phyloP scores from a whole-genome alignment of 2,329 filamentous ascomycete genomes.

The Fusarium sp. region DNA sequence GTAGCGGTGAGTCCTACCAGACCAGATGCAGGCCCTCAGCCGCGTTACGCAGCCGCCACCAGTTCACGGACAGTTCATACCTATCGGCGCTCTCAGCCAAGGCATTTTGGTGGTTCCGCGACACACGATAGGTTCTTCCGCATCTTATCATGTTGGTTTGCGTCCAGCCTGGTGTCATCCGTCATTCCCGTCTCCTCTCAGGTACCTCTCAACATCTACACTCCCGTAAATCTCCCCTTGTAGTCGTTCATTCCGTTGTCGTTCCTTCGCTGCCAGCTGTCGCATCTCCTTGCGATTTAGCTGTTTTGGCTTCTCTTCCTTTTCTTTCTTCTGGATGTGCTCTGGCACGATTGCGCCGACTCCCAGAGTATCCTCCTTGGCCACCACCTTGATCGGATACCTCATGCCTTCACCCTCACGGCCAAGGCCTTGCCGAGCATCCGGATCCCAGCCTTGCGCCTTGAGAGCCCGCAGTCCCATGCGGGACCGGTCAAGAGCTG shows the following conservation, averaged over 20 bases:
- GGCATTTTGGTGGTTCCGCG: not conserved
- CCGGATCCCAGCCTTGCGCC: conserved; percentile 79
- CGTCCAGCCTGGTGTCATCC: conserved; percentile 16
- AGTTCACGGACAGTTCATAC: not conserved
- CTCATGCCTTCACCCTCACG: conserved; percentile 76
- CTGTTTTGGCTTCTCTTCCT: conserved; percentile 58
- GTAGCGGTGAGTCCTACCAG: conserved; percentile 7
- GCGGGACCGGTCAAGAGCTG: conserved; percentile 74
- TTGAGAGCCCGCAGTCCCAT: conserved; percentile 76
- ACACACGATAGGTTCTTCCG: not conserved
- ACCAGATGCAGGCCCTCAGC: conserved; percentile 10
- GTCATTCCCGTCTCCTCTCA: conserved; percentile 58
- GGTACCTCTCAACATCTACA: conserved; percentile 80
- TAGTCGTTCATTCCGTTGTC: conserved; percentile 70
- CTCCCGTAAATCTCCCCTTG: conserved; percentile 78
- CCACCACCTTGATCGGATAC: conserved; percentile 76
- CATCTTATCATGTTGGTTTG: not conserved
- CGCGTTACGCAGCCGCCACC: not conserved
- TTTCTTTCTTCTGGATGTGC: conserved; percentile 52
- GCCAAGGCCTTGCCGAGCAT: conserved; percentile 78
- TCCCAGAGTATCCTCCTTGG: conserved; percentile 81
- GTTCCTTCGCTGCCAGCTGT: conserved; percentile 70
- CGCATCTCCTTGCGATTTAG: conserved; percentile 78
- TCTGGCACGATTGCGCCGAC: conserved; percentile 67
- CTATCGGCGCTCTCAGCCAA: not conserved